Percentiles rank a stretch among this genome's conserved stretches.
Conservation (phyloP, 139 green algal genomes). For the Tetradesmus lagerheimii region DNA sequence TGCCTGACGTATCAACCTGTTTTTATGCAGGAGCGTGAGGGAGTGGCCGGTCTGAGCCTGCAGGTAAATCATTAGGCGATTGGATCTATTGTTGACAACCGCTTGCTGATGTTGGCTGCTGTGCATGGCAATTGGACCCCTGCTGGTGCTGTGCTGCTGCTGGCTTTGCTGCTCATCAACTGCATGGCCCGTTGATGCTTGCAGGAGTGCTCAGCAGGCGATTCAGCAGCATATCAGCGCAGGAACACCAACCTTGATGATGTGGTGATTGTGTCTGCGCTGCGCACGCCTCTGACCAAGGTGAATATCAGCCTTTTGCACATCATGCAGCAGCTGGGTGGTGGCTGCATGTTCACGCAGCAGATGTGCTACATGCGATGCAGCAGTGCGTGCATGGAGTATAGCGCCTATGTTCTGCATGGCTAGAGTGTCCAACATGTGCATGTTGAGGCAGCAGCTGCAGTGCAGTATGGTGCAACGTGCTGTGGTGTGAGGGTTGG, state of each 20-base stretch:
- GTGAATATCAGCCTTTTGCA: slow-evolving; percentile 41
- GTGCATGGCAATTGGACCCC: background rate
- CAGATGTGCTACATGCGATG: background rate
- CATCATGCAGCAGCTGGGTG: background rate
- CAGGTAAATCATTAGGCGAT: background rate
- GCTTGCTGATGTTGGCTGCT: background rate
- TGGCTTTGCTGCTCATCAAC: background rate
- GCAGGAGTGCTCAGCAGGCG: slow-evolving; percentile 82
- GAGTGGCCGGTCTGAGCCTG: slow-evolving; percentile 29
- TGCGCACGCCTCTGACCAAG: slow-evolving; percentile 93
- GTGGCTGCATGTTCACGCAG: background rate
- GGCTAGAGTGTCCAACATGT: background rate
- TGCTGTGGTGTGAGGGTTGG: no score
- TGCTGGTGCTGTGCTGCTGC: background rate
- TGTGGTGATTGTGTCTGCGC: slow-evolving; percentile 91
- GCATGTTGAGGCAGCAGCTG: background rate
- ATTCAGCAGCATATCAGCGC: slow-evolving; percentile 87
- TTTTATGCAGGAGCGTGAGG: slow-evolving; percentile 23
- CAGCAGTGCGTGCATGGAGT: background rate
- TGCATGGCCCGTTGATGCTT: background rate
- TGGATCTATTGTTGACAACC: background rate
- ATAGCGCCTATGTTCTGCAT: background rate
- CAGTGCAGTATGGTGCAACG: no score
- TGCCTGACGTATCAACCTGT: background rate
- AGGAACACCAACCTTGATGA: slow-evolving; percentile 76